Base-by-base conservation (phyloP, 2,329 filamentous ascomycete genomes). In the Piedraia hortae region DNA sequence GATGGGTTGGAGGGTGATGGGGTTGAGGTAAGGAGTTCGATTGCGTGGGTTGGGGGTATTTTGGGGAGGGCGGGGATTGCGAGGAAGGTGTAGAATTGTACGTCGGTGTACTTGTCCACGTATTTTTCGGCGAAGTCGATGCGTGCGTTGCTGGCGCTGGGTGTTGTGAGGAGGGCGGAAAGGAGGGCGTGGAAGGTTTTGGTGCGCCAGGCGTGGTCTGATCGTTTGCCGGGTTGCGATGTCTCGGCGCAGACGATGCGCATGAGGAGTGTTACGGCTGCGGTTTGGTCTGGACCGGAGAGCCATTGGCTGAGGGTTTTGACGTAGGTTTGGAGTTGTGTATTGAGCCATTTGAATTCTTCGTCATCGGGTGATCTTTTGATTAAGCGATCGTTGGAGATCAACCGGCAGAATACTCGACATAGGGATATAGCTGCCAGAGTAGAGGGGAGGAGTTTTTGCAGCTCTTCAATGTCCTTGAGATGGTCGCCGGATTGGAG, bases 401-500 rank as follows among this genome's bases (percentile, higher is more conserved):
- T 59, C 26, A 93, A 51, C 28, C 74, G 63, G 39, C 78, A 62
- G 42, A 91, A 91, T 16, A 88, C 64, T 34, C 80, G 62, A 44
- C 78, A 90, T 21, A 91, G 54, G 2, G 80, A 69, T 10, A 91
- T 67, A 0, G 69, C 62, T 0, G 78, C 72, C 15, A 73, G 49
- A 2, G 30, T 33, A 2, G 32, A 31, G 10, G 33, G 28, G 3
- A 56, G 44, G 13, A 50, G 48, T 16, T 48, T 50, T 20, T 89
- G 52, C 16, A 93, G 49, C 6, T 58, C 61, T 5, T 63, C 58
- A 37, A 93, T 82, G 40, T 89, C 77, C 53, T 90, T 89, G 55
- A 88, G 89, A 47, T 90, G 62, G 44, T 78, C 75, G 38, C 66
- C 72, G 21, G 78, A 89, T 44, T 85, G 68, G 29, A 78, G 48